A percentile compares a stretch with the other conserved stretches of the same genome.
Evolutionary conservation across 208 protist species (phyloP).

Genomic region (Lotmaria passim): DNA sequence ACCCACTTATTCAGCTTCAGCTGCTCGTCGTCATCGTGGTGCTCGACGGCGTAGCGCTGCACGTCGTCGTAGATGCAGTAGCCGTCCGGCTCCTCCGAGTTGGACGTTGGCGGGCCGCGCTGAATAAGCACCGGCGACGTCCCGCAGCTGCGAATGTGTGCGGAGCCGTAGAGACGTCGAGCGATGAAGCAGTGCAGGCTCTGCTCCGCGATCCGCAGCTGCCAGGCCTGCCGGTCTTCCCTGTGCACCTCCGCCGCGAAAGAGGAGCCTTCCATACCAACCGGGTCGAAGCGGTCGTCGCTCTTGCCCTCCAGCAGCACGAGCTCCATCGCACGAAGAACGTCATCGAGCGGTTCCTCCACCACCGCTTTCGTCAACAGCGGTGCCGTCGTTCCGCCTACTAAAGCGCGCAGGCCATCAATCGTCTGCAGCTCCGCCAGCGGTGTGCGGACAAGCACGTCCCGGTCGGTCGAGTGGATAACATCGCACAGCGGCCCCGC

Average conservation of each 20-base stretch:
- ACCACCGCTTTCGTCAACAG: conserved; percentile 17
- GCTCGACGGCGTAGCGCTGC: conserved; percentile 64
- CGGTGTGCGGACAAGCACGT: conserved; percentile 35
- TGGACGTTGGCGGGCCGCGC: conserved; percentile 53
- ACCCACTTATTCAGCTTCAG: conserved; percentile 57
- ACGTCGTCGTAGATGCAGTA: conserved; percentile 81
- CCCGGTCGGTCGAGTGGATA: conserved; percentile 6
- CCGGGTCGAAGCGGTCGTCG: conserved; percentile 32
- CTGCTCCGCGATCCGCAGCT: conserved; percentile 37
- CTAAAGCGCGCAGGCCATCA: conserved; percentile 17
- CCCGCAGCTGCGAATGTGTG: conserved; percentile 38
- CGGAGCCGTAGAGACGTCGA: conserved; percentile 61
- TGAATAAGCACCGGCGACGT: conserved; percentile 59
- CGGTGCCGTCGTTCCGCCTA: not conserved
- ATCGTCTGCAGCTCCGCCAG: conserved; percentile 26
- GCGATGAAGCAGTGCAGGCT: conserved; percentile 78
- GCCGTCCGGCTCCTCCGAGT: conserved; percentile 69
- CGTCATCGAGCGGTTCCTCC: conserved; percentile 29
- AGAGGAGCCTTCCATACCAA: too few relatives aligned
- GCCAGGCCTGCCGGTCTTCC: not conserved
- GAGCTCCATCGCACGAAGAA: conserved; percentile 49
- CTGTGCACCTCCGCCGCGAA: not conserved
- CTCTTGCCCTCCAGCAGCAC: conserved; percentile 46
- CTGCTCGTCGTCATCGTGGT: conserved; percentile 40
- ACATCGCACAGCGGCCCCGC: conserved; percentile 10